A percentile compares a stretch with the other conserved stretches of the same genome.
Evolutionary conservation across 2,329 filamentous ascomycete species (phyloP).

Genomic region (Nemania abortiva): DNA sequence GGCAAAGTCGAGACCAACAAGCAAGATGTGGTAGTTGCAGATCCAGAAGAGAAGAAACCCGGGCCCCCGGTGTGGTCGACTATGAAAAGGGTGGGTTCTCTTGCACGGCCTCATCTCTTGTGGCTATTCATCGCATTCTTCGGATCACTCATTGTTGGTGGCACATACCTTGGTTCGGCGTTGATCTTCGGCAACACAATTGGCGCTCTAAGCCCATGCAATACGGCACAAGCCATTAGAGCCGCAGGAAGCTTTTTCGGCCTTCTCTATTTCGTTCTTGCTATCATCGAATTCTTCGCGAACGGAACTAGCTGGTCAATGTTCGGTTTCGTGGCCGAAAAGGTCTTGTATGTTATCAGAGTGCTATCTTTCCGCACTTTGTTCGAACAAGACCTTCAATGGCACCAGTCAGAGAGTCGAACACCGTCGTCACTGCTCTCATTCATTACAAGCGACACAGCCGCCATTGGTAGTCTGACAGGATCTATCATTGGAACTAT

Average conservation of each 20-base stretch:
- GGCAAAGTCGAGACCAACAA: conserved; percentile 32
- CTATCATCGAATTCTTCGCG: conserved; percentile 68
- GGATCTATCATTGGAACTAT: conserved; percentile 78
- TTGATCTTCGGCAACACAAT: conserved; percentile 67
- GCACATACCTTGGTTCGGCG: conserved; percentile 65
- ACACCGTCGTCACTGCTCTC: conserved; percentile 72
- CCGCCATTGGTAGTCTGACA: conserved; percentile 74
- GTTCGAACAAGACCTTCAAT: conserved; percentile 74
- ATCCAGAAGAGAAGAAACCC: conserved; percentile 24
- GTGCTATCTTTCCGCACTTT: conserved; percentile 74
- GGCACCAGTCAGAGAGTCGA: conserved; percentile 75
- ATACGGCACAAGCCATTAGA: conserved; percentile 54
- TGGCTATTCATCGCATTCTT: conserved; percentile 57
- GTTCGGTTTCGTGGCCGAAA: conserved; percentile 71
- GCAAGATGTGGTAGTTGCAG: conserved; percentile 28
- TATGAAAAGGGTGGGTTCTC: conserved; percentile 53
- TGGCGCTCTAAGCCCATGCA: conserved; percentile 63
- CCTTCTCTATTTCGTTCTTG: conserved; percentile 62
- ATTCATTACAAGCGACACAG: conserved; percentile 77
- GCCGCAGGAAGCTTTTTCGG: conserved; percentile 54
- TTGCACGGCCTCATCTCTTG: conserved; percentile 56
- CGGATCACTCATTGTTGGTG: conserved; percentile 66
- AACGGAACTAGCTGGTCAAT: conserved; percentile 68
- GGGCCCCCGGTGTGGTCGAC: conserved; percentile 53
- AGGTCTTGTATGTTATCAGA: conserved; percentile 72